These are phyloP conservation scores for Paramecium tetraurelia DNA, from an alignment of 73 alveolate species.

Conservation along the genomic window DNA sequence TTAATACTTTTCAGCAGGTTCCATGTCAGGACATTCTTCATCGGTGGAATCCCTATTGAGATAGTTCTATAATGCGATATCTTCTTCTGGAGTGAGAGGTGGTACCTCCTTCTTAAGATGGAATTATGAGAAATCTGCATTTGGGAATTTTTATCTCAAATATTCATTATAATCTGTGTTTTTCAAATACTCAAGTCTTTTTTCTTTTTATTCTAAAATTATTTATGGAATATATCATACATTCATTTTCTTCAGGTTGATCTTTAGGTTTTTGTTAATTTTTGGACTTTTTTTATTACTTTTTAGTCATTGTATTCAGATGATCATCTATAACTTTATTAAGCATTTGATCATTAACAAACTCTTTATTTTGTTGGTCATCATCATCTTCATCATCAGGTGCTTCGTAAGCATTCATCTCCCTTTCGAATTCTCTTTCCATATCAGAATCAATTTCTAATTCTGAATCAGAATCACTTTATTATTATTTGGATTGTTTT, in stretches of 20 bases:
- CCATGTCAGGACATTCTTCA: not conserved
- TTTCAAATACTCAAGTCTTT: not conserved
- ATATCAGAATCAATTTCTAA: not conserved
- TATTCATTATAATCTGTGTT: not conserved
- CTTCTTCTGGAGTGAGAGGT: not conserved
- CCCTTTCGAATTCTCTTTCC: conserved; percentile 2
- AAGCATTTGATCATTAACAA: not conserved
- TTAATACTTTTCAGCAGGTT: not conserved
- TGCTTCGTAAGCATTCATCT: not conserved
- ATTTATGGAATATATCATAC: not conserved
- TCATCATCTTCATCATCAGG: not conserved
- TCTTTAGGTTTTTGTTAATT: not conserved
- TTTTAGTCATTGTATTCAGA: not conserved
- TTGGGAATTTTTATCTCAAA: not conserved
- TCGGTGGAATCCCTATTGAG: not conserved
- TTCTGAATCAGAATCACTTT: not conserved
- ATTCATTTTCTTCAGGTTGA: not conserved
- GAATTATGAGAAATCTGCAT: not conserved
- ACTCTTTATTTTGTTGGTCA: not conserved
- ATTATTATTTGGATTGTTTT: not conserved
- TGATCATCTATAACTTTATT: not conserved
- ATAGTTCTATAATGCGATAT: not conserved
- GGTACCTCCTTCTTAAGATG: not conserved
- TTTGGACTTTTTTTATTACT: not conserved
- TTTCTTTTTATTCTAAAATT: not conserved